Percentiles rank a stretch among this genome's conserved stretches.
Evolutionary conservation across 805 yeast species (phyloP).

Genomic region (Wickerhamiella nectarea): DNA sequence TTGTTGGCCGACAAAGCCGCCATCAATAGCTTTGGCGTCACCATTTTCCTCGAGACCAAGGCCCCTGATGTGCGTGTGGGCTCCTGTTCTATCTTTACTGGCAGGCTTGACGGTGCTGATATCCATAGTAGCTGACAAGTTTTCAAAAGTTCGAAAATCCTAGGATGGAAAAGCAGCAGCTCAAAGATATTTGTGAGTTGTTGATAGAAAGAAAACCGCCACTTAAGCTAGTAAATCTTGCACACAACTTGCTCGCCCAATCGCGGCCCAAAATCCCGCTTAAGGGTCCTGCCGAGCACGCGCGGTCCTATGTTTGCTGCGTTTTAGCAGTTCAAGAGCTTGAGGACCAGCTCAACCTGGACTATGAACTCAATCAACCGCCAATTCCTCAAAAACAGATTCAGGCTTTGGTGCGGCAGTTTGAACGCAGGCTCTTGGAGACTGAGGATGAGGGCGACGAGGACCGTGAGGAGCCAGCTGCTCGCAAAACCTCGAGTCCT

Average conservation of each 20-base stretch:
- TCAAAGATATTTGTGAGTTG: neutral
- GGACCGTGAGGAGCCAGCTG: no score
- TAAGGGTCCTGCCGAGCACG: conserved; percentile 15
- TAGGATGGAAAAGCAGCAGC: conserved; percentile 1
- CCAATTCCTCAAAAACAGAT: conserved; percentile 18
- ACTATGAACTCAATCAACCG: conserved; percentile 11
- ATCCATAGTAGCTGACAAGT: conserved; percentile 34
- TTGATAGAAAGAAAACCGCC: conserved; percentile 10
- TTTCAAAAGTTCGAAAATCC: no score
- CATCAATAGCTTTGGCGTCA: conserved; percentile 67
- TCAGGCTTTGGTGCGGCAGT: conserved; percentile 12
- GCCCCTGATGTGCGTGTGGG: conserved; percentile 94
- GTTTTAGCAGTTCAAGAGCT: conserved; percentile 16
- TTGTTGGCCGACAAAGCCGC: conserved; percentile 73
- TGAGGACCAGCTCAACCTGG: conserved; percentile 6
- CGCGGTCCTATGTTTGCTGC: conserved; percentile 18
- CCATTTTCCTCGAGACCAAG: conserved; percentile 88
- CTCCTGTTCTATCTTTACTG: conserved; percentile 67
- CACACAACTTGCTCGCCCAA: conserved; percentile 11
- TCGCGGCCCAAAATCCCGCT: conserved; percentile 14
- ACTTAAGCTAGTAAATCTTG: conserved; percentile 8
- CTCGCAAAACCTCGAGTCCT: no score
- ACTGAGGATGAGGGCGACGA: neutral
- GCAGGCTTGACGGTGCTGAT: conserved; percentile 61
- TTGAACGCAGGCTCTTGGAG: conserved; percentile 2